These are phyloP conservation scores for Naumovozyma castellii DNA, from an alignment of 805 yeast species.

Conservation along the genomic window DNA sequence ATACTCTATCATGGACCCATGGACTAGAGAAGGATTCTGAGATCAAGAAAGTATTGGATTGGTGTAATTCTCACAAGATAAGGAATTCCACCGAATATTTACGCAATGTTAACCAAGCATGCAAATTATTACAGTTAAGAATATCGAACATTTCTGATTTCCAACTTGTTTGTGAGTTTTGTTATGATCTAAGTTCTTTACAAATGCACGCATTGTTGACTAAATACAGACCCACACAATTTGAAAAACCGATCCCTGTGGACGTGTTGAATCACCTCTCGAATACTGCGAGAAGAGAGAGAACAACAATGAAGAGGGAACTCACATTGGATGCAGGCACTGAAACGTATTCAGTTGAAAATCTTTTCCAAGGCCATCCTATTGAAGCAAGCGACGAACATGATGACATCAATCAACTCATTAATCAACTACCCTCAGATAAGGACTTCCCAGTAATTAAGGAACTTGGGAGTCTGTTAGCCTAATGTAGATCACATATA, in stretches of 20 bases:
- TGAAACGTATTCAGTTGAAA: not conserved
- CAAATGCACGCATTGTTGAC: conserved; percentile 10
- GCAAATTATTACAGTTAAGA: conserved; percentile 11
- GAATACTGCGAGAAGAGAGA: conserved; percentile 6
- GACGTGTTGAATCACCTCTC: conserved; percentile 8
- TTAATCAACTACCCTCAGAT: not conserved
- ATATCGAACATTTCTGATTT: conserved; percentile 7
- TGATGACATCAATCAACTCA: not conserved
- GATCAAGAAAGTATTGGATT: conserved; percentile 2
- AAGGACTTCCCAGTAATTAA: not conserved
- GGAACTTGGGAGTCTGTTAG: no score
- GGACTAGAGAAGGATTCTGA: conserved; percentile 6
- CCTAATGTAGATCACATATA: no score
- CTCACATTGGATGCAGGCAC: conserved; percentile 37
- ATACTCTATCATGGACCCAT: conserved; percentile 8
- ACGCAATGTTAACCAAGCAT: conserved; percentile 5
- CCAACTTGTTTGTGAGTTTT: conserved; percentile 7
- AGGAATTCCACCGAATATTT: not conserved
- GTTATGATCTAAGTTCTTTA: conserved; percentile 5
- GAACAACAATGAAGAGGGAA: conserved; percentile 16
- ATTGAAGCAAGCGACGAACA: not conserved
- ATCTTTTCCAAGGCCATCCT: not conserved
- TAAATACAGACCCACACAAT: conserved; percentile 8
- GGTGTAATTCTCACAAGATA: conserved; percentile 4
- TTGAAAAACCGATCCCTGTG: conserved; percentile 6